Base-by-base conservation (phyloP, 495 filamentous ascomycete species). In the Sordaria brevicollis region DNA sequence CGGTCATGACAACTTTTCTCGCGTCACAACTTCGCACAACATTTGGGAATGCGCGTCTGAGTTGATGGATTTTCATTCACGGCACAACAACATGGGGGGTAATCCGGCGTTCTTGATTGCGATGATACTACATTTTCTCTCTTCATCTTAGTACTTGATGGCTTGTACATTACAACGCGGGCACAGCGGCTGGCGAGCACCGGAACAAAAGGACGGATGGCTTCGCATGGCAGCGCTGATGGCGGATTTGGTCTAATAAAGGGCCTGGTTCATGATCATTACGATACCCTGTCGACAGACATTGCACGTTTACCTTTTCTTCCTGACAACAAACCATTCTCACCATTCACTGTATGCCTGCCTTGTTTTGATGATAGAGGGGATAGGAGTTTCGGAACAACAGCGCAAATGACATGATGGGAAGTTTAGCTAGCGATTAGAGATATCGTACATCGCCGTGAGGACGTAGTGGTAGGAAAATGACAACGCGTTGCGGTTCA, bases 101-200 rank as follows among this genome's bases (percentile, higher is more conserved):
- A 75, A 35, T 71, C 65, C 70, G 81, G 81, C 81, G 81, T 84
- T 83, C 73, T 71, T 74, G 67, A 69, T 73, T 78, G 79, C 76
- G 75, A 76, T 75, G 77, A 69, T 66, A 68, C 73, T 75, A 73
- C 38, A 67, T 69, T 72, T 67, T 66, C 69, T 69, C 49, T 62
- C 49, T 62, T 62, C 49, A 62, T 62, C 49, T 35, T 35, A 70
- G 68, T 69, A 70, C 70, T 73, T 70, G 70, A 49, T 75, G 76
- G 78, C 69, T 74, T 80, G 79, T 81, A 80, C 76, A 80, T 76
- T 79, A 79, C 73, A 72, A 35, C 35, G 71, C 67, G 73, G 49
- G 29, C 37, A 54, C 67, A 67, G 35, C 35, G 37, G 35, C 67
- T 54, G 67, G 37, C 25, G 17, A 54, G 67, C 37, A 68, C 38